These are phyloP conservation scores for Tremella mesenterica DNA, from an alignment of 768 basidiomycete species.

Conservation along the genomic window DNA sequence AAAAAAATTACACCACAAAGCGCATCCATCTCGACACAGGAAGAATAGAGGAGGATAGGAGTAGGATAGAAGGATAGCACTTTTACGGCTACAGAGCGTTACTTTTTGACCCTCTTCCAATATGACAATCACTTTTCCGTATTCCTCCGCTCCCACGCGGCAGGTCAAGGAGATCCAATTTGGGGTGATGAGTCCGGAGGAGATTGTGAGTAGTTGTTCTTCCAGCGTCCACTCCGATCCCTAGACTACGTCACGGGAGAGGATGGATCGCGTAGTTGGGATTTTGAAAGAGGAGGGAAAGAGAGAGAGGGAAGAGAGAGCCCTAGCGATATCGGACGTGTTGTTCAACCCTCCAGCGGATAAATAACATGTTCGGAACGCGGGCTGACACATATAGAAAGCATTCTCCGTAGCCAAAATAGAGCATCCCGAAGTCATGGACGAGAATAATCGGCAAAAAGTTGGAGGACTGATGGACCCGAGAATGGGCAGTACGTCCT, in stretches of 20 bases:
- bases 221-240: no score
- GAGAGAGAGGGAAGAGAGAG: no score
- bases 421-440: conserved; percentile 97
- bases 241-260: no score
- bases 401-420: conserved; percentile 97
- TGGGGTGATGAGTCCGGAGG: conserved; percentile 96
- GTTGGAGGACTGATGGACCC: conserved; percentile 94
- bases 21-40: no score
- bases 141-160: conserved; percentile 85
- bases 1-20: no score
- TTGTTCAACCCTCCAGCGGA: not conserved
- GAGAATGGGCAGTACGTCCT: conserved; percentile 67
- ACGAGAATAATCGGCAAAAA: conserved; percentile 88
- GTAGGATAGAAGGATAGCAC: no score
- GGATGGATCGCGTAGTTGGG: no score
- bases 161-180: conserved; percentile 97
- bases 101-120: not conserved
- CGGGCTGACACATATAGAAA: conserved; percentile 58
- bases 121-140: conserved; percentile 47
- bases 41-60: no score
- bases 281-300: no score
- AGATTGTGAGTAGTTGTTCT: conserved; percentile 65
- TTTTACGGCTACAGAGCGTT: not conserved
- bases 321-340: not conserved
- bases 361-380: no score